A percentile compares a stretch with the other conserved stretches of the same genome.
Conservation (phyloP, 345 rosid genomes). For the Rhizophora apiculata region DNA sequence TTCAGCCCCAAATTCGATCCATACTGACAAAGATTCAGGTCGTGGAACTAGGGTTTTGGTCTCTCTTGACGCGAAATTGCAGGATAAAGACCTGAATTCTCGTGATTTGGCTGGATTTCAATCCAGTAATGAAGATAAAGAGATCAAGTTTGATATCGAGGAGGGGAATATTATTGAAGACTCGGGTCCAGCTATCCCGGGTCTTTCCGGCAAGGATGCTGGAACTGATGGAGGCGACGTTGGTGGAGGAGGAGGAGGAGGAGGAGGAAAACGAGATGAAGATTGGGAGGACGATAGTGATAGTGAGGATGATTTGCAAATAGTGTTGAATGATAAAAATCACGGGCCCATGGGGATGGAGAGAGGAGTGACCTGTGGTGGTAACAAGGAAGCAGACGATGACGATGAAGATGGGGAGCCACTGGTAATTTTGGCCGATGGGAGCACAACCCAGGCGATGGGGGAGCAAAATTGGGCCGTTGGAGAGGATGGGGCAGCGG, state of each 20-base stretch:
- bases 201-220: constrained; percentile 33
- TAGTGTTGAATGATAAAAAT: constrained; percentile 74
- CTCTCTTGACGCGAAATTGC: constrained; percentile 21
- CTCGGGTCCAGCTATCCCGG: constrained; percentile 48
- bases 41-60: constrained; percentile 45
- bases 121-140: constrained; percentile 27
- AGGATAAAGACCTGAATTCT: constrained; percentile 13
- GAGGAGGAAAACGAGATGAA: constrained; percentile 55
- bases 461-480: constrained; percentile 64
- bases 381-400: constrained; percentile 33
- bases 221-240: constrained; percentile 17
- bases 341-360: constrained; percentile 53
- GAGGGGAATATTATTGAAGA: constrained; percentile 44
- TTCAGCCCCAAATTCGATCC: constrained; percentile 12
- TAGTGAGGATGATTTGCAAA: constrained; percentile 95
- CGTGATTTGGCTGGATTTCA: constrained; percentile 4
- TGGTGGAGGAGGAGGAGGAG: constrained; percentile 16
- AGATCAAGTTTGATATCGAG: constrained; percentile 75
- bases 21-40: constrained; percentile 21
- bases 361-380: constrained; percentile 47
- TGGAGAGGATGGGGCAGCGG: constrained; percentile 39
- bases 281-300: constrained; percentile 63
- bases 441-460: constrained; percentile 48
- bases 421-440: constrained; percentile 72
- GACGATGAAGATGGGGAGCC: constrained; percentile 78